phyloP scores from a whole-genome alignment of 2,329 filamentous ascomycete species.

The Nigrospora sphaerica region DNA sequence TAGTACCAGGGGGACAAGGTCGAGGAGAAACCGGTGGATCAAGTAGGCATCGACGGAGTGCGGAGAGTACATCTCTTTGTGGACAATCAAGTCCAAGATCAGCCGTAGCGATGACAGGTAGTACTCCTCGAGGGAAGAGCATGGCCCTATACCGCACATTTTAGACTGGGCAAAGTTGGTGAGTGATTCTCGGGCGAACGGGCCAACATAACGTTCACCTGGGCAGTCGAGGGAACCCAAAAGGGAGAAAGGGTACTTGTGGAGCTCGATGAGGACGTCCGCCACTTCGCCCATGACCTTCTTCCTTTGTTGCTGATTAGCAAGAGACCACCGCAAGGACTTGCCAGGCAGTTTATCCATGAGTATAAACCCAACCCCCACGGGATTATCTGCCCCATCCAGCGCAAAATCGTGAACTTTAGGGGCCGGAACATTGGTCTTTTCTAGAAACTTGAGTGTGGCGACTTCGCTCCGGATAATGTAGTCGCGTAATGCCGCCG shows the following conservation, averaged over 20 bases:
- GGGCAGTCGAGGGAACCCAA: constrained; percentile 26
- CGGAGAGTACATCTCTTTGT: constrained; percentile 27
- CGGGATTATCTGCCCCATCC: constrained; percentile 18
- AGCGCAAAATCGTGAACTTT: constrained; percentile 29
- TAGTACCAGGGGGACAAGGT: constrained; percentile 20
- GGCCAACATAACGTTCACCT: constrained; percentile 18
- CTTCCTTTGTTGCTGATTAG: constrained; percentile 21
- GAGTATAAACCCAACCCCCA: constrained; percentile 32
- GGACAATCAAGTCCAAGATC: constrained; percentile 27
- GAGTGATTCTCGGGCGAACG: constrained; percentile 29
- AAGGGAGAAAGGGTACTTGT: constrained; percentile 24
- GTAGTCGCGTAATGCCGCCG: constrained; percentile 21
- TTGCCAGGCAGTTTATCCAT: constrained; percentile 33
- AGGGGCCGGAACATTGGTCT: constrained; percentile 28
- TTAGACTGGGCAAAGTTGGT: constrained; percentile 21
- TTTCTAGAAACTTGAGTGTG: constrained; percentile 31
- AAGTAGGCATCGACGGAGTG: constrained; percentile 27
- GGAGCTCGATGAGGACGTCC: constrained; percentile 30
- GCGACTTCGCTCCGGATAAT: constrained; percentile 32
- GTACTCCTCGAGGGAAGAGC: constrained; percentile 26
- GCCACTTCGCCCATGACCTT: constrained; percentile 28
- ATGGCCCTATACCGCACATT: constrained; percentile 25
- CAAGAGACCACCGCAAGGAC: constrained; percentile 25
- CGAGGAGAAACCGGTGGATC: constrained; percentile 34
- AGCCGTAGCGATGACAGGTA: constrained; percentile 22